A percentile compares a stretch with the other conserved stretches of the same genome.
Conservation (phyloP, 306 rosid species). For the Gastrolobium villosum region DNA sequence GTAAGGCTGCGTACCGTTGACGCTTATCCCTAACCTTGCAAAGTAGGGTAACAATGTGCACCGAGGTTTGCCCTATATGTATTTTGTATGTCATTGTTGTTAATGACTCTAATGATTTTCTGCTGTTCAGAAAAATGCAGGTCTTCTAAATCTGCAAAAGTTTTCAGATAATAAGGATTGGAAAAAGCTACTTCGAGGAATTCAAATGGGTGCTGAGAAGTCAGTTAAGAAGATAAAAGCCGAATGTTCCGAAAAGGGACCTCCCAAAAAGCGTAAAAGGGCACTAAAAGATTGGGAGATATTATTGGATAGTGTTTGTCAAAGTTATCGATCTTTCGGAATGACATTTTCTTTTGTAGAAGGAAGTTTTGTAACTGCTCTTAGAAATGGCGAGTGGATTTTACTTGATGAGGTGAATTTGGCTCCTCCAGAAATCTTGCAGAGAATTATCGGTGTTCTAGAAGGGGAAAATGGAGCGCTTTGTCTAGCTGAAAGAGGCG, state of each 20-base stretch:
- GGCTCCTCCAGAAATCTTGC: slow-evolving; percentile 97
- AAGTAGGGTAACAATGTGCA: too few species aligned
- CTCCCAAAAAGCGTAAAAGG: slow-evolving; percentile 75
- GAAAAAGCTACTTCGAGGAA: slow-evolving; percentile 59
- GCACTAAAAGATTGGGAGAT: slow-evolving; percentile 66
- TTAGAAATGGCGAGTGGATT: slow-evolving; percentile 91
- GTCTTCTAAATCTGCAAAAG: slow-evolving; percentile 50
- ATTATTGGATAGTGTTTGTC: slow-evolving; percentile 61
- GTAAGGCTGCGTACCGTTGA: too few species aligned
- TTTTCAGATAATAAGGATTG: slow-evolving; percentile 62
- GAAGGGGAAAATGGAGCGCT: slow-evolving; percentile 89
- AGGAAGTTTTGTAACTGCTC: slow-evolving; percentile 92
- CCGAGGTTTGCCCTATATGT: neutral
- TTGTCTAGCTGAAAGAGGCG: slow-evolving; percentile 97
- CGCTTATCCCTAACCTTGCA: too few species aligned
- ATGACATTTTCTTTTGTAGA: slow-evolving; percentile 95
- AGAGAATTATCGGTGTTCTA: slow-evolving; percentile 88
- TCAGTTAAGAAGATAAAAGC: slow-evolving; percentile 43
- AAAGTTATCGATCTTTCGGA: slow-evolving; percentile 66
- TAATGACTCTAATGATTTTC: slow-evolving; percentile 40
- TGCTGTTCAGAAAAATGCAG: slow-evolving; percentile 61
- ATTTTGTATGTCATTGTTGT: slow-evolving; percentile 39
- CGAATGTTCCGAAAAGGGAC: slow-evolving; percentile 9
- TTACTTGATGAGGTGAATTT: slow-evolving; percentile 98
- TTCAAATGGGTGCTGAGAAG: slow-evolving; percentile 57